phyloP scores from a whole-genome alignment of 1,284 basidiomycete genomes.

The Cryptococcus amylolentus region DNA sequence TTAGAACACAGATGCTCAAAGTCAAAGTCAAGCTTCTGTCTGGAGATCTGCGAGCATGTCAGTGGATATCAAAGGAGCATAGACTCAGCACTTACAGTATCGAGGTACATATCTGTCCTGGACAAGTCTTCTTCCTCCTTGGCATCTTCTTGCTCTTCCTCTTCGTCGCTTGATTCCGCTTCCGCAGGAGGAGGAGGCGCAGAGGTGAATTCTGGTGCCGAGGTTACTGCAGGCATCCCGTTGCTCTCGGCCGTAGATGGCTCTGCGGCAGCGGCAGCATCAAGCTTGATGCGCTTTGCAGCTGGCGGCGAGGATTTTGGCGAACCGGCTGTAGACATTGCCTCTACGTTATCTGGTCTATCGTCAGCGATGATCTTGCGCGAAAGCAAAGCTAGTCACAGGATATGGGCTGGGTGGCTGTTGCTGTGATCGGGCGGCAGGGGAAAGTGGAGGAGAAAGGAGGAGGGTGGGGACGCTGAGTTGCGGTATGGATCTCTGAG shows the following conservation, averaged over 20 bases:
- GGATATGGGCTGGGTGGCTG: not conserved
- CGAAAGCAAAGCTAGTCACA: not conserved
- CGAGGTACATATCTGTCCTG: conserved; percentile 86
- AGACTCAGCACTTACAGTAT: conserved; percentile 67
- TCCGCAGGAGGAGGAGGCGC: conserved; percentile 7
- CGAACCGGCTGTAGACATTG: conserved; percentile 14
- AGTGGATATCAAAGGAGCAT: conserved; percentile 2
- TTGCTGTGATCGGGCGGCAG: not conserved
- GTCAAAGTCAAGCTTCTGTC: conserved; percentile 90
- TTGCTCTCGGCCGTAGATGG: conserved; percentile 19
- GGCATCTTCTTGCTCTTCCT: conserved; percentile 35
- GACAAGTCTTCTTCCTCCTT: conserved; percentile 54
- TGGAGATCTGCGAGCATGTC: conserved; percentile 64
- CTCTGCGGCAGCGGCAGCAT: conserved; percentile 8
- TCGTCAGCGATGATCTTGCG: not conserved
- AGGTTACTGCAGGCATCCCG: conserved; percentile 9
- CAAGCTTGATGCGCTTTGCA: conserved; percentile 26
- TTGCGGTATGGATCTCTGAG: no score
- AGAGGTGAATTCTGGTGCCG: conserved; percentile 12
- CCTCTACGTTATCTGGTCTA: not conserved
- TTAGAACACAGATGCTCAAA: conserved; percentile 99
- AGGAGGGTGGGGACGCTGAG: not conserved
- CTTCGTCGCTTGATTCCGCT: conserved; percentile 46
- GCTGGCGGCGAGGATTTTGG: conserved; percentile 38
- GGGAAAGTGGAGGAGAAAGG: not conserved